phyloP scores from a whole-genome alignment of 306 rosid species.

The Fragaria ananassa region DNA sequence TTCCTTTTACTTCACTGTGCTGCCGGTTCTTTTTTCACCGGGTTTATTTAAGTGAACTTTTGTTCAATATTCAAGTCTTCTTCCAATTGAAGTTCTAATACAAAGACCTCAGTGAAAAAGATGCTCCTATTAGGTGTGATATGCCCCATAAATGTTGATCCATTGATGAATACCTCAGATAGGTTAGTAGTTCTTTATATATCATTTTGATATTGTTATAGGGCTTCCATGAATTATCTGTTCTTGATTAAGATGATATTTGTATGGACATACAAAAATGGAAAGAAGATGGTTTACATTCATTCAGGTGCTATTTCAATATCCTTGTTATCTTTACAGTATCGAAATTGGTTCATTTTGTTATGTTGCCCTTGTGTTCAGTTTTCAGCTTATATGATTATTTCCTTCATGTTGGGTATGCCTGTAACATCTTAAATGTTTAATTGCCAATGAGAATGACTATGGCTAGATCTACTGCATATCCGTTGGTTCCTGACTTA shows the following conservation, averaged over 20 bases:
- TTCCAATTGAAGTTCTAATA: constrained; percentile 15
- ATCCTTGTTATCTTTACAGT: not conserved
- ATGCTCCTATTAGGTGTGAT: constrained; percentile 17
- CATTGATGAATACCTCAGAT: constrained; percentile 32
- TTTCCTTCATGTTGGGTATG: too few species aligned
- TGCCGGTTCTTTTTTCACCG: constrained; percentile 61
- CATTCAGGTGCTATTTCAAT: not conserved
- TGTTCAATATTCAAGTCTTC: constrained; percentile 48
- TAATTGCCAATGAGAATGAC: too few species aligned
- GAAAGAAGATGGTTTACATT: not conserved
- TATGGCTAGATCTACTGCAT: too few species aligned
- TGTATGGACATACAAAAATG: not conserved
- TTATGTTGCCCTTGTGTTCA: not conserved
- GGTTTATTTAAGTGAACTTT: constrained; percentile 52
- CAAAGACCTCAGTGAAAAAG: constrained; percentile 13
- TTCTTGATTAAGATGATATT: not conserved
- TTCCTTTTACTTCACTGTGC: constrained; percentile 43
- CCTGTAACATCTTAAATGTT: too few species aligned
- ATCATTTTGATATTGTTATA: constrained; percentile 24
- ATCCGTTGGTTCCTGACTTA: too few species aligned
- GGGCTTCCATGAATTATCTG: constrained; percentile 6
- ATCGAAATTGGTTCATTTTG: not conserved
- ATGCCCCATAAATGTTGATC: constrained; percentile 32
- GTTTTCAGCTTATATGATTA: not conserved
- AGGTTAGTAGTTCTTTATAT: constrained; percentile 41